Conservation (phyloP, 768 basidiomycete species). For the Agaricus subrufescens region DNA sequence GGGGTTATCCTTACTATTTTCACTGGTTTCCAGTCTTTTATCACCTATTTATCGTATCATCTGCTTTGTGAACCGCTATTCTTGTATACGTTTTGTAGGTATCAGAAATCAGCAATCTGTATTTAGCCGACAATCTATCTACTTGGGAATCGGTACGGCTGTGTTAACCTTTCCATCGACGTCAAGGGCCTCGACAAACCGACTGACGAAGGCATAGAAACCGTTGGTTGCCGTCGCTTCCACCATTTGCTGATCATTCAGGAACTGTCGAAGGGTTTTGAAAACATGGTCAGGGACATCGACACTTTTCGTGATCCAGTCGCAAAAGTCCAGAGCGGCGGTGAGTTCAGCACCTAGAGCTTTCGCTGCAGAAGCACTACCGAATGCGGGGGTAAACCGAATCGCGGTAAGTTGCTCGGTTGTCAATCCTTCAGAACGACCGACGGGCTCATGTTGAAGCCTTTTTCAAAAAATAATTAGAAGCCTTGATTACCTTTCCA, state of each 20-base stretch:
- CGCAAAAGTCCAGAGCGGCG: slow-evolving; percentile 53
- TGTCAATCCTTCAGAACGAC: slow-evolving; percentile 44
- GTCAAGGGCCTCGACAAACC: slow-evolving; percentile 56
- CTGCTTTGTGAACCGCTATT: neutral
- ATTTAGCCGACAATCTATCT: neutral
- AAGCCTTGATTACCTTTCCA: neutral
- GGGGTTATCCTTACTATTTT: neutral
- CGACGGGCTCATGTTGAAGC: slow-evolving; percentile 54
- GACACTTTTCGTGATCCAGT: slow-evolving; percentile 38
- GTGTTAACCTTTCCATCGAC: slow-evolving; percentile 48
- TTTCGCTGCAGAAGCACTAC: slow-evolving; percentile 16
- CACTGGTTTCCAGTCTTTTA: neutral
- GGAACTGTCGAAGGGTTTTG: slow-evolving; percentile 21
- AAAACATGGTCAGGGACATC: slow-evolving; percentile 13
- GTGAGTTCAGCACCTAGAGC: slow-evolving; percentile 43
- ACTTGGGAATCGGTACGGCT: slow-evolving; percentile 26
- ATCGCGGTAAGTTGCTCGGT: slow-evolving; percentile 51
- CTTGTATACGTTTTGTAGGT: slow-evolving; percentile 4
- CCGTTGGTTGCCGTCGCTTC: slow-evolving; percentile 53
- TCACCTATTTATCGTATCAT: slow-evolving; percentile 1
- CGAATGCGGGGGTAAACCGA: slow-evolving; percentile 43
- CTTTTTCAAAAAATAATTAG: neutral
- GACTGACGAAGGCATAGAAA: slow-evolving; percentile 64
- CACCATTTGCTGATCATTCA: slow-evolving; percentile 41
- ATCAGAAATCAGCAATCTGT: neutral